Evolutionary conservation across 192 early-diverging fungal species (phyloP), one percentile per base, ranked within the genome.

Genomic region (Coemansia sp.): DNA sequence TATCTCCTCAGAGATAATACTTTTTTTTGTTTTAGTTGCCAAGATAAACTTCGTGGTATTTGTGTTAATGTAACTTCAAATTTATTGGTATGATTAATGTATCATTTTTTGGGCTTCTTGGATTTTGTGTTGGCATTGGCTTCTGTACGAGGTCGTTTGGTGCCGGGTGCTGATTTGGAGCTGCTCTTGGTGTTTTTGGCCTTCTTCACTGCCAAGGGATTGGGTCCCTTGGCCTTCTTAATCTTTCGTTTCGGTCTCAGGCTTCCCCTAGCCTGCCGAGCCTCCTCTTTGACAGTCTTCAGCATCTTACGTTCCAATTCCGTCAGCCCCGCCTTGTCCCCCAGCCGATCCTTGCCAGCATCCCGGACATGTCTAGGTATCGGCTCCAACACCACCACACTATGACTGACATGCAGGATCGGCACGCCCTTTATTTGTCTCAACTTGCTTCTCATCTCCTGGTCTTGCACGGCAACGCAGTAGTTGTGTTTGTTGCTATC

Each of bases 131-230:
- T 6, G 39, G 2, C 39, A 40, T 40, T 15, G 39, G 58, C 49
- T 9, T 61, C 59, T 9, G 59, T n/a, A 12, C 21, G 48, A 10
- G 49, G 21, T 3, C 59, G 58, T 50, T 68, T 68, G 16, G 53
- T 57, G 12, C 54, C 41, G 19, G 40, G 20, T 3, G 33, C 23
- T 26, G 12, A 2, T 23, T 26, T 31, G 49, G 23, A 26, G 23
- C 23, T 26, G 23, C 23, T 4, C 4, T 26, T 26, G 23, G 23
- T 4, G 23, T 59, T 46, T 58, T 69, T 49, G 43, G 61, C 14
- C 81, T 92, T 96, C 71, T 93, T 97, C 39, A 91, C 61, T 20
- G 91, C 90, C 12, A 96, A 69, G 47, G 92, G 91, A 59, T 97
- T 97, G 5, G 91, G 90, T 20, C 79, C 84, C 75, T 93, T 93